Percentiles rank a stretch among this genome's conserved stretches.
Evolutionary conservation across 2,329 filamentous ascomycete species (phyloP).

Genomic region (Purpureocillium takamizusanense): DNA sequence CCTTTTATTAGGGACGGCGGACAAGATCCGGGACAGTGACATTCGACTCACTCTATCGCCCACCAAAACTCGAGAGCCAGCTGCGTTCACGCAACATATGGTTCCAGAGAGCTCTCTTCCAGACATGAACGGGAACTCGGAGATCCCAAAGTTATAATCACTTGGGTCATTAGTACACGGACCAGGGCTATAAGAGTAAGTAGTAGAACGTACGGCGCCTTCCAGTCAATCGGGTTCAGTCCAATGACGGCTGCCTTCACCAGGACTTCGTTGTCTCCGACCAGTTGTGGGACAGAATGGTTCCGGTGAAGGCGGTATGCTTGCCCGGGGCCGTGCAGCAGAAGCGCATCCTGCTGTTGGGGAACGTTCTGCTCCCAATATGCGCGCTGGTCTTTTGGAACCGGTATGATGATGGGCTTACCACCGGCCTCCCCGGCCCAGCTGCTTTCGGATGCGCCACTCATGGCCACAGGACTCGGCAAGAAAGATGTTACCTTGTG

Average conservation of each 20-base stretch:
- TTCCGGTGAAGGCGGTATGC: background rate
- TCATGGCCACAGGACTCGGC: too few relatives aligned
- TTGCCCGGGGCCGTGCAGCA: background rate
- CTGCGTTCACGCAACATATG: background rate
- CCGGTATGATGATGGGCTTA: too few relatives aligned
- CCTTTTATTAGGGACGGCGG: too few relatives aligned
- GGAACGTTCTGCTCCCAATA: background rate
- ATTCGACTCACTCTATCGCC: background rate
- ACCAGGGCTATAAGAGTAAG: background rate
- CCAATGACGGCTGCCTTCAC: constrained; percentile 51
- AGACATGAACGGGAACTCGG: constrained; percentile 54
- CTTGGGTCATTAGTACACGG: constrained; percentile 30
- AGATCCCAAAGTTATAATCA: constrained; percentile 60
- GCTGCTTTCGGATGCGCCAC: too few relatives aligned
- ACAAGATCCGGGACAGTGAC: too few relatives aligned
- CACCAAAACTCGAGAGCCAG: background rate
- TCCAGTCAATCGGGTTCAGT: constrained; percentile 67
- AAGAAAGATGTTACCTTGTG: too few relatives aligned
- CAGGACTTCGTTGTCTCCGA: constrained; percentile 38
- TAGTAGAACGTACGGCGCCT: constrained; percentile 37
- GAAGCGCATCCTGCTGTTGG: background rate
- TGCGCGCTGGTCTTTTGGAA: too few relatives aligned
- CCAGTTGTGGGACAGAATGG: constrained; percentile 24
- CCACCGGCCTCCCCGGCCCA: too few relatives aligned
- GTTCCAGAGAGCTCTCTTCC: constrained; percentile 23